phyloP scores from a whole-genome alignment of 805 yeast genomes.

The Blastobotrys mokoenaii region DNA sequence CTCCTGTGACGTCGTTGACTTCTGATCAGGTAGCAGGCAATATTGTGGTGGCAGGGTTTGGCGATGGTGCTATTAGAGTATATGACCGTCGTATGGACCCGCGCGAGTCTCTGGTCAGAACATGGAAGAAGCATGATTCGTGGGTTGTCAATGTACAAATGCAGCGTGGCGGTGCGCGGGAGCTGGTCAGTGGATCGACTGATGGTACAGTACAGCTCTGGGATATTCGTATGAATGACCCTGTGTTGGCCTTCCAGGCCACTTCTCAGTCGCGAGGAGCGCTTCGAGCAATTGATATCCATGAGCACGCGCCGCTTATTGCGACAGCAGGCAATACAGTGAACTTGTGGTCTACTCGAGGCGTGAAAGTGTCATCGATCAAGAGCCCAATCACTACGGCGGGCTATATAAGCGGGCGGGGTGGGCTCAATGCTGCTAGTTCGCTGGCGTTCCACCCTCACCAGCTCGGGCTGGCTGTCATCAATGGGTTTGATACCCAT shows the following conservation, averaged over 20 bases:
- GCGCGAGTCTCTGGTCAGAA: constrained; percentile 73
- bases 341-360: constrained; percentile 79
- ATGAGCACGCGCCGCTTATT: constrained; percentile 93
- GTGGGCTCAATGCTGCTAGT: constrained; percentile 43
- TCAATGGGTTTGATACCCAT: constrained; percentile 67
- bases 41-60: constrained; percentile 83
- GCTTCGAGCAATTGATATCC: constrained; percentile 68
- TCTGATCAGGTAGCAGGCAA: constrained; percentile 96
- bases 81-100: constrained; percentile 85
- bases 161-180: constrained; percentile 96
- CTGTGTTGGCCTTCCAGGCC: constrained; percentile 62
- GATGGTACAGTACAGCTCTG: constrained; percentile 81
- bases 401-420: not conserved
- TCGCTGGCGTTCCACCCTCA: constrained; percentile 83
- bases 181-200: constrained; percentile 66
- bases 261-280: constrained; percentile 29
- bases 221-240: constrained; percentile 70
- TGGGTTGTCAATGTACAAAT: constrained; percentile 75
- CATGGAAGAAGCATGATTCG: constrained; percentile 56
- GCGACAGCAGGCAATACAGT: constrained; percentile 79
- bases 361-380: constrained; percentile 59
- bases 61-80: constrained; percentile 80
- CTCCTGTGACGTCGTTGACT: constrained; percentile 80
- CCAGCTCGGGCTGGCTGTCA: constrained; percentile 84
- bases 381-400: constrained; percentile 32